Conservation (phyloP, 2,329 filamentous ascomycete species). For the Cladophialophora bantiana region DNA sequence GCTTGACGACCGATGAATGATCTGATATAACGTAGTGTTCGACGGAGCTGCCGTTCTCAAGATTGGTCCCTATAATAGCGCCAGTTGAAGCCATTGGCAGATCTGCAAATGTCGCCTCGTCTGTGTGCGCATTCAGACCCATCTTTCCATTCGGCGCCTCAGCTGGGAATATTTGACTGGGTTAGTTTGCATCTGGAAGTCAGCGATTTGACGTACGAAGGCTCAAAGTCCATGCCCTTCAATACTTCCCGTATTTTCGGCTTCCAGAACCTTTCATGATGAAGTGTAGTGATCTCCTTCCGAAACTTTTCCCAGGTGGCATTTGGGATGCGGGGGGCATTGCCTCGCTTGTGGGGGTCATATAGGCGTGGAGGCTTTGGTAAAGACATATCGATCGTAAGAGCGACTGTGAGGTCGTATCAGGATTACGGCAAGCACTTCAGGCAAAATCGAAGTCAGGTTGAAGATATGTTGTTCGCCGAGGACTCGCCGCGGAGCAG, state of each 20-base stretch:
- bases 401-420: conserved; percentile 1
- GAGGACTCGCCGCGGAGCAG: background rate
- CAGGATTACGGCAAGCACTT: background rate
- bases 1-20: conserved; percentile 1
- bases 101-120: background rate
- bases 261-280: background rate
- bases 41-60: background rate
- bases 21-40: background rate
- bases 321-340: conserved; percentile 7
- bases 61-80: background rate
- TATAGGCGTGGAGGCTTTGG: background rate
- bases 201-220: conserved; percentile 3
- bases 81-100: background rate
- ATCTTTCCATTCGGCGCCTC: conserved; percentile 7
- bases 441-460: background rate
- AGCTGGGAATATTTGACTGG: conserved; percentile 2
- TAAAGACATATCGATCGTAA: conserved; percentile 5
- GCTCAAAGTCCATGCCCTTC: conserved; percentile 2
- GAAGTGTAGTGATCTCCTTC: background rate
- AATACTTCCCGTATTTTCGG: conserved; percentile 4
- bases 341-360: background rate
- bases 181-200: background rate
- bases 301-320: conserved; percentile 4
- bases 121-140: conserved; percentile 2
- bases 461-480: conserved; percentile 2